Base-by-base conservation (phyloP, 2,329 filamentous ascomycete species). In the Magnaporthiopsis poae region DNA sequence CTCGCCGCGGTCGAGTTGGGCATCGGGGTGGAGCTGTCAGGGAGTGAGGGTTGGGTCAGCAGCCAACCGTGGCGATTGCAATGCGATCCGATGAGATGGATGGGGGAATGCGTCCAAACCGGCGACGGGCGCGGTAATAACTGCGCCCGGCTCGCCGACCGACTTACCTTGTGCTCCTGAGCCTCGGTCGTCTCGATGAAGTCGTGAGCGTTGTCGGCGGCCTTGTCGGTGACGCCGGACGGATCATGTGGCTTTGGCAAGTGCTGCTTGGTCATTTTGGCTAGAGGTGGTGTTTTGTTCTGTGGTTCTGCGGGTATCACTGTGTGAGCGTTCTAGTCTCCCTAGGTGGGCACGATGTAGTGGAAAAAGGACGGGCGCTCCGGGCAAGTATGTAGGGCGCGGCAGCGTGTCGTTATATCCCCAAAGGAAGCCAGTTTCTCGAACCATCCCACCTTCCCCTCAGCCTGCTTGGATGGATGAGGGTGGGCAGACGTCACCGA, bases 161-260 rank as follows among this genome's bases (percentile, higher is more conserved):
- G 25, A 29, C 15, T 31, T 29, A 29, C 36, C 15, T 39, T 35
- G 25, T 29, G 65, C 29, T 64, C 63, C 25, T 59, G 63, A 25
- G 36, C 63, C 63, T 64, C 63, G 27, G 63, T 29, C 36, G 25
- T 21, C 63, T 64, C 63, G n/a, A 56, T 64, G 27, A 64, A 64
- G 8, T 64, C 63, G 13, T 64, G 63, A 7, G 63, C 63, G 39
- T 60, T 59, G 27, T 64, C 46, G 36, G 27, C 63, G 25, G 46
- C 39, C 63, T 46, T 35, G 29, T 64, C 63, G 39, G 63, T 64
- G 46, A 64, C 25, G 63, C 63, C 63, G 11, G 63, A n/a, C 2
- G 63, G 63, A 21, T 35, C n/a, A 18, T 64, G 63, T 25, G 25
- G 35, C 46, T 56, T 56, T 21, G 46, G 46, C 21, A 56, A 11